Conservation (phyloP, 768 basidiomycete genomes). For the Pleurotus tuber-regium region DNA sequence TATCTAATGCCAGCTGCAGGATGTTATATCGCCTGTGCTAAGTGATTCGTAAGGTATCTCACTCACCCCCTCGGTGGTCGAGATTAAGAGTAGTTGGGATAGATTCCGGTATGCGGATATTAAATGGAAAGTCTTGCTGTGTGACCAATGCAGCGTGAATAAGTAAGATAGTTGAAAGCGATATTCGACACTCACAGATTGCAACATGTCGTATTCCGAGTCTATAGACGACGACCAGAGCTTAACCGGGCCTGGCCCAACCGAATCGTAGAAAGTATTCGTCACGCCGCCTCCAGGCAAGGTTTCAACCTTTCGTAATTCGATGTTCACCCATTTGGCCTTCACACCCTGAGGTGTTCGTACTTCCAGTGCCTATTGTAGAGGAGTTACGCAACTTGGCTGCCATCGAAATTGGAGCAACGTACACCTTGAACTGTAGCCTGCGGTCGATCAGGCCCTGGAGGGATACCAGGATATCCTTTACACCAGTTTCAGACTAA, state of each 20-base stretch:
- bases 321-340: conserved; percentile 90
- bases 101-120: conserved; percentile 88
- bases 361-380: conserved; percentile 76
- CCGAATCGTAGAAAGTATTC: conserved; percentile 76
- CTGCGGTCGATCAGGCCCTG: conserved; percentile 74
- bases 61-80: conserved; percentile 59
- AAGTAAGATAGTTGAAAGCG: conserved; percentile 6
- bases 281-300: conserved; percentile 66
- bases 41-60: conserved; percentile 15
- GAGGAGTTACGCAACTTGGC: conserved; percentile 13
- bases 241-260: conserved; percentile 77
- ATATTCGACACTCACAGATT: conserved; percentile 50
- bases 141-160: conserved; percentile 6
- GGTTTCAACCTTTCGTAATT: conserved; percentile 88
- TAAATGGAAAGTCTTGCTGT: conserved; percentile 87
- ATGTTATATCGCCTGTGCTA: background rate
- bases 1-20: conserved; percentile 77
- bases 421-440: conserved; percentile 85
- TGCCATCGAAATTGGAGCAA: conserved; percentile 17
- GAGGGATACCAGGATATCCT: conserved; percentile 88
- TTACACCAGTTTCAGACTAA: conserved; percentile 13
- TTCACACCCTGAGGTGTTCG: conserved; percentile 75
- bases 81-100: conserved; percentile 85
- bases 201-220: conserved; percentile 49
- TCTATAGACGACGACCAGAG: conserved; percentile 67